These are phyloP conservation scores for Blastobotrys robertii DNA, from an alignment of 805 yeast species.

Conservation along the genomic window DNA sequence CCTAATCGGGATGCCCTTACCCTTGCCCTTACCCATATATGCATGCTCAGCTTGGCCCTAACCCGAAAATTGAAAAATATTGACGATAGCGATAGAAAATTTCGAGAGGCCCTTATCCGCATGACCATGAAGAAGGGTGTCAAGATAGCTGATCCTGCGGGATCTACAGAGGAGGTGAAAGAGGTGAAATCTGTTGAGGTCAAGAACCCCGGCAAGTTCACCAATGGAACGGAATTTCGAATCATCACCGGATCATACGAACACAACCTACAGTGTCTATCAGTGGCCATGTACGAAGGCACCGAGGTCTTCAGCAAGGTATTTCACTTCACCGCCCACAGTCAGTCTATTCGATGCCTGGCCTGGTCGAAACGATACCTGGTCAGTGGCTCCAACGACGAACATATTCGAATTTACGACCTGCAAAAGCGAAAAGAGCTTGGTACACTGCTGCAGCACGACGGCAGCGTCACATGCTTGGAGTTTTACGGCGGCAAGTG, in stretches of 20 bases:
- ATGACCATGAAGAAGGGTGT: neutral
- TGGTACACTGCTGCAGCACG: conserved; percentile 81
- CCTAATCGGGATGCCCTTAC: too few relatives aligned
- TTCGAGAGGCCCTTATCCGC: neutral
- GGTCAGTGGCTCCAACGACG: conserved; percentile 93
- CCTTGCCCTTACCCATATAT: too few relatives aligned
- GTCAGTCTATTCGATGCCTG: conserved; percentile 75
- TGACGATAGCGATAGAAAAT: neutral
- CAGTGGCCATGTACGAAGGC: conserved; percentile 45
- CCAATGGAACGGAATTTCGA: conserved; percentile 36
- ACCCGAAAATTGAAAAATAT: neutral
- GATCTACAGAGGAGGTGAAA: neutral
- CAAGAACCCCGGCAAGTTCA: neutral
- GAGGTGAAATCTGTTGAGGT: neutral
- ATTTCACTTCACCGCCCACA: conserved; percentile 92
- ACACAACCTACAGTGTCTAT: conserved; percentile 79
- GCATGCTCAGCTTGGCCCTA: too few relatives aligned
- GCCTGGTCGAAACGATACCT: conserved; percentile 76
- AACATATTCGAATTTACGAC: conserved; percentile 89
- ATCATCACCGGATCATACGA: conserved; percentile 93
- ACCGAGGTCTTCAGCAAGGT: conserved; percentile 69
- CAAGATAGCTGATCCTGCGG: neutral
- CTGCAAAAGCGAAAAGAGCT: conserved; percentile 87
- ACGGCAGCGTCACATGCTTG: conserved; percentile 76
- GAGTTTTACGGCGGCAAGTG: conserved; percentile 56